Base-by-base conservation (phyloP, 495 filamentous ascomycete genomes). In the Parmelia sp. region DNA sequence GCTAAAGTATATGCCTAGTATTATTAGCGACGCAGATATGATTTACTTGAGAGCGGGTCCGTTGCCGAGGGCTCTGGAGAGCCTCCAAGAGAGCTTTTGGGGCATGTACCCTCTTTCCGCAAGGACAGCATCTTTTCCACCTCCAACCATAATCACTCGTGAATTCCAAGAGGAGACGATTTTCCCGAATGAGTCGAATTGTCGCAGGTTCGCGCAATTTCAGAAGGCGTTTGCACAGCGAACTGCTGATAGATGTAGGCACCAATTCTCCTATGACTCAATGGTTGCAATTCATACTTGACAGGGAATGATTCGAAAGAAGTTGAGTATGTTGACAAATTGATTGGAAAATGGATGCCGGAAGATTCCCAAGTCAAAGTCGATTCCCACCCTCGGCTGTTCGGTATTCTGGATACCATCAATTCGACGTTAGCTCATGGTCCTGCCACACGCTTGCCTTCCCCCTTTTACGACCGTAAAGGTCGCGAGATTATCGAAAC, bases 401-500 rank as follows among this genome's bases (percentile, higher is more conserved):
- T 85, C 9, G 95, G 94, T 36, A 89, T 98, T 62, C 92, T 92
- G 86, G 94, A 98, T 71, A 94, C 91, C 14, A 83, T 97, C 66
- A 97, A 97, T 73, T 82, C 90, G 29, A 94, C 90, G 2, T 78
- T 89, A 19, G 93, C 91, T 6, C 94, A 98, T 75, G 93, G 91
- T 0, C 83, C 88, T 0, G 80, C 81, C 19, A 96, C 91, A 0
- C 80, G 79, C 53, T 80, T 98, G 10, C 94, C 94, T 0, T 74
- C 76, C 19, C 90, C 92, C 58, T 98, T 98, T 74, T 97, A 98
- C 73, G 91, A 96, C 69, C 70, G 79, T 37, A 89, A 87, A 72
- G 88, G 77, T 4, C 74, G 83, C 8, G 79, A 77, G 3, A 86
- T 91, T 57, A 83, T 97, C 61, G 88, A 97, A 59, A 81, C 81